Base-by-base conservation (phyloP, 805 yeast species). In the Barnettozyma botsteinii region DNA sequence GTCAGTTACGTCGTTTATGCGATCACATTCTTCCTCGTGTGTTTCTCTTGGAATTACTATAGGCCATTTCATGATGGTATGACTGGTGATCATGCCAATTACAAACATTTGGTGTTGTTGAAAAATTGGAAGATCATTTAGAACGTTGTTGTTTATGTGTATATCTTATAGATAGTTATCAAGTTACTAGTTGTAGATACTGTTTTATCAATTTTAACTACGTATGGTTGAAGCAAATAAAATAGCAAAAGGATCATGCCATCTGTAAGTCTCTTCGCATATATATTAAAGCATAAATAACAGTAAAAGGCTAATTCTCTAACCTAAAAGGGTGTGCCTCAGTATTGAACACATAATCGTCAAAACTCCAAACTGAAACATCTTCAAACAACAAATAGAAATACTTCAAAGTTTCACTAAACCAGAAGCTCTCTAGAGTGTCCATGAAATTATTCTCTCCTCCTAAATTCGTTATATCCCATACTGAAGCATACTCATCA, bases 51-150 rank as follows among this genome's bases (percentile, higher is more conserved):
- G 60, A 61, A 71, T 56, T 65, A 69, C 55, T 79, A 77, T 55
- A 67, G 79, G 37, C 87, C 85, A 43, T 65, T 91, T 35, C 73
- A 86, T 14, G 81, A 83, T 51, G 98, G 98, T 39, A 85, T 91
- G 95, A 59, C 56, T 10, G 84, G 83, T 18, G 66, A 70, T 33
- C 66, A 65, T 29, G 47, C 55, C 1, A 65, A 74, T 36, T 83
- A 62, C 59, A 53, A 55, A 35, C 65, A 77, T 55, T 63, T 84
- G 53, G 67, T 72, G 51, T 64, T 82, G 66, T 57, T 81, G 38
- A 57, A 61, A 12, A 57, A 76, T 7, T 81, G 89, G 89, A 72
- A 72, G 28, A 50, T 52, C 22, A 21, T 35, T 21, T 31, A 40
- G 15, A 14, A 15, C 7, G n/a, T n/a, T n/a, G n/a, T n/a, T n/a